Conservation (phyloP, 352 stramenopile genomes). For the Phytophthora quininea region DNA sequence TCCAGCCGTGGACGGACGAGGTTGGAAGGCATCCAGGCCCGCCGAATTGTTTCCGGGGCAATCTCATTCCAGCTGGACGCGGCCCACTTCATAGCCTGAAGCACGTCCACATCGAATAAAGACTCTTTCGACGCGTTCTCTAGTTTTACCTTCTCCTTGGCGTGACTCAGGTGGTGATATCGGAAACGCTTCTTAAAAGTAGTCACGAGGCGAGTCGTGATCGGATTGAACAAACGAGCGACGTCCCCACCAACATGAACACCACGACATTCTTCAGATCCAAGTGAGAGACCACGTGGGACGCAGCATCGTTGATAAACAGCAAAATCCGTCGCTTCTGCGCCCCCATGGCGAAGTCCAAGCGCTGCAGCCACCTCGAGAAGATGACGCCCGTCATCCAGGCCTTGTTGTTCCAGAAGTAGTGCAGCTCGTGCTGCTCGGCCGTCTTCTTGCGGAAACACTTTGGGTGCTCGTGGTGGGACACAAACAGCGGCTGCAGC, state of each 20-base stretch:
- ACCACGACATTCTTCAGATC: constrained; percentile 81
- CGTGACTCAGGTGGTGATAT: constrained; percentile 69
- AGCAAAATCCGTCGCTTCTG: constrained; percentile 82
- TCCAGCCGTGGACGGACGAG: constrained; percentile 55
- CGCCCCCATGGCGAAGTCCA: constrained; percentile 80
- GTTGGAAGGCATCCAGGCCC: constrained; percentile 67
- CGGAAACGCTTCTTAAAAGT: constrained; percentile 84
- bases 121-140: constrained; percentile 44
- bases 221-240: constrained; percentile 71
- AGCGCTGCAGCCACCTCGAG: constrained; percentile 78
- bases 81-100: constrained; percentile 86
- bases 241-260: constrained; percentile 54
- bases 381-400: constrained; percentile 89
- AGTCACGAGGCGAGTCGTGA: constrained; percentile 60
- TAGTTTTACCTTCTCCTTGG: constrained; percentile 49
- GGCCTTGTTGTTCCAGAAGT: constrained; percentile 84
- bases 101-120: constrained; percentile 68
- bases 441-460: constrained; percentile 81
- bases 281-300: constrained; percentile 75
- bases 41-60: constrained; percentile 68
- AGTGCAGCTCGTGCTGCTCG: constrained; percentile 81
- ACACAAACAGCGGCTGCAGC: constrained; percentile 81
- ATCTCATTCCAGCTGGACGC: constrained; percentile 74
- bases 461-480: constrained; percentile 77
- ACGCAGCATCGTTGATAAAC: constrained; percentile 79